Conservation (phyloP, 2,329 filamentous ascomycete species). For the Aspergillus luchuensis region DNA sequence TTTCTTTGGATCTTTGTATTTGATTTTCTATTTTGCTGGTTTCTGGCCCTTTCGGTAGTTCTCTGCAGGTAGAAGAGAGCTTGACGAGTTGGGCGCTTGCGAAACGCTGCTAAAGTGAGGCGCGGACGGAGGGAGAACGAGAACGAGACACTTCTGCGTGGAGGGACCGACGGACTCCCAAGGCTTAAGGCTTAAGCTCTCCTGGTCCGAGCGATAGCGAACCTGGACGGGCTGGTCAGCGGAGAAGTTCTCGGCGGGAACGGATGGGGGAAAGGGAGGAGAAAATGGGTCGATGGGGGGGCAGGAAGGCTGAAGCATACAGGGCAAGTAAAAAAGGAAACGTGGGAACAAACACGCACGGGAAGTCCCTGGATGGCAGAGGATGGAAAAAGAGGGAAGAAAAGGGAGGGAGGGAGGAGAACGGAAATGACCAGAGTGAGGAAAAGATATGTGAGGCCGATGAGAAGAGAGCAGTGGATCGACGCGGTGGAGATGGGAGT, state of each 20-base stretch:
- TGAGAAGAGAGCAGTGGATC: constrained; percentile 22
- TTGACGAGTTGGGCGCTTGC: constrained; percentile 16
- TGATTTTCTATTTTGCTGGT: background rate
- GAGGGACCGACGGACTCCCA: constrained; percentile 11
- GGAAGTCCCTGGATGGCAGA: constrained; percentile 3
- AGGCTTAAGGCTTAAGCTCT: background rate
- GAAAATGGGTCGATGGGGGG: background rate
- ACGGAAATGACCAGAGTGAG: constrained; percentile 1
- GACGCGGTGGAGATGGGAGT: constrained; percentile 20
- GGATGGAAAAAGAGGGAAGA: constrained; percentile 18
- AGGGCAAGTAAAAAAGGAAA: constrained; percentile 7
- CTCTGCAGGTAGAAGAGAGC: constrained; percentile 6
- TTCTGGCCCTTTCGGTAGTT: background rate
- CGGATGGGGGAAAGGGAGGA: background rate
- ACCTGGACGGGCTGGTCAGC: constrained; percentile 9
- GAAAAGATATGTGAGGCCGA: constrained; percentile 11
- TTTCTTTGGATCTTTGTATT: background rate
- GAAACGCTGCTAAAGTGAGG: constrained; percentile 17
- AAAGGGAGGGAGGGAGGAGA: constrained; percentile 3
- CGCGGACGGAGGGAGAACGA: constrained; percentile 9
- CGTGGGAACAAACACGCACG: constrained; percentile 4
- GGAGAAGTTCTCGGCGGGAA: constrained; percentile 6
- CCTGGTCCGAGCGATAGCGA: constrained; percentile 9
- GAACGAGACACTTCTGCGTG: constrained; percentile 8
- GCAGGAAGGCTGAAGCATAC: background rate